Evolutionary conservation across 768 basidiomycete genomes (phyloP).

Genomic region (Calocybe gangraenosa): DNA sequence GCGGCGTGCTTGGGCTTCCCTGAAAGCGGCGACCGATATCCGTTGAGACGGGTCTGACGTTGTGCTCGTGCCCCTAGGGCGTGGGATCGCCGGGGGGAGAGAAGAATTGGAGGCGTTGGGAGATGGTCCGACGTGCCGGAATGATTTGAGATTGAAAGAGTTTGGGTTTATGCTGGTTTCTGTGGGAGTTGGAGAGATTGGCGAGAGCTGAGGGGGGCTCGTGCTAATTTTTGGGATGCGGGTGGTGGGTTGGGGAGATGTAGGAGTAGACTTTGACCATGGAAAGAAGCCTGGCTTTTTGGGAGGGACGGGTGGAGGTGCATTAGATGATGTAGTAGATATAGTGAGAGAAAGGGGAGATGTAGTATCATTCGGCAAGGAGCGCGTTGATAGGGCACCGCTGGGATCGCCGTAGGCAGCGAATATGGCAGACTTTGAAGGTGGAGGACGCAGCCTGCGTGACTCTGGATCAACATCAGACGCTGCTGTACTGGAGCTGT

Average conservation of each 20-base stretch:
- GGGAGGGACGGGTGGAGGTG: slow-evolving; percentile 20
- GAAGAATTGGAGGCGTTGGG: slow-evolving; percentile 21
- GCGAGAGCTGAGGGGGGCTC: slow-evolving; percentile 4
- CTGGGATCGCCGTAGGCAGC: slow-evolving; percentile 50
- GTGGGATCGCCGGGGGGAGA: slow-evolving; percentile 37
- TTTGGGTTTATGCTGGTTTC: slow-evolving; percentile 9
- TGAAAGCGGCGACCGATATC: slow-evolving; percentile 78
- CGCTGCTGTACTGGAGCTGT: slow-evolving; percentile 33
- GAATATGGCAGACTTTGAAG: slow-evolving; percentile 62
- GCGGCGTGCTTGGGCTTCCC: slow-evolving; percentile 69
- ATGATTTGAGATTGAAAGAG: slow-evolving; percentile 76
- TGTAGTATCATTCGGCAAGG: slow-evolving; percentile 38
- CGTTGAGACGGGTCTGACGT: slow-evolving; percentile 67
- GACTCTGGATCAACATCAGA: slow-evolving; percentile 41
- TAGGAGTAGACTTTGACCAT: slow-evolving; percentile 36
- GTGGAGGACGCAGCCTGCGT: slow-evolving; percentile 50
- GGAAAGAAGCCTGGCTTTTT: slow-evolving; percentile 29
- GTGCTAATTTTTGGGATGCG: slow-evolving; percentile 6
- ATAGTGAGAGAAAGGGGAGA: slow-evolving; percentile 13
- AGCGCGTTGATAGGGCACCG: slow-evolving; percentile 55
- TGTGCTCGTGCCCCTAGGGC: slow-evolving; percentile 54
- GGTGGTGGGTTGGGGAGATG: slow-evolving; percentile 16
- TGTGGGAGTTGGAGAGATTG: slow-evolving; percentile 6
- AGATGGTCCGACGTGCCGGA: slow-evolving; percentile 57
- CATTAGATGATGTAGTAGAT: slow-evolving; percentile 8